These are phyloP conservation scores for Pestalotiopsis sp. DNA, from an alignment of 2,329 filamentous ascomycete genomes.

Conservation along the genomic window DNA sequence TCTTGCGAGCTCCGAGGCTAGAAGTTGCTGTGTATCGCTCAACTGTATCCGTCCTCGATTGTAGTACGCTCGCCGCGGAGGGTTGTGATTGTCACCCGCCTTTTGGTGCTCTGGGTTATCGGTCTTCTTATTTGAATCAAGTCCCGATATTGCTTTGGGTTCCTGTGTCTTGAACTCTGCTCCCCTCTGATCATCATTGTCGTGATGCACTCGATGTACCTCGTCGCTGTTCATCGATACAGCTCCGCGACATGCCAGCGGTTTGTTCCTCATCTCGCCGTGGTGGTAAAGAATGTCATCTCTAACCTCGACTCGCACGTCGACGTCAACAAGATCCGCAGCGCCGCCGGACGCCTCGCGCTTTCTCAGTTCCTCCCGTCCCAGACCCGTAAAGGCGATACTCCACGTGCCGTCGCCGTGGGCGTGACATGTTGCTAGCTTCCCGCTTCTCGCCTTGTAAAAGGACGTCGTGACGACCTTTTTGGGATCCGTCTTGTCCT, in stretches of 20 bases:
- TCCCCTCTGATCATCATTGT: not conserved
- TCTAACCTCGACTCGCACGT: not conserved
- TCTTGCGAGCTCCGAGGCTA: constrained; percentile 1
- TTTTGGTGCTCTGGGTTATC: not conserved
- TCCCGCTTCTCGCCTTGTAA: not conserved
- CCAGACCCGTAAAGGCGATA: constrained; percentile 2
- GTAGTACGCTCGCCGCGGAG: not conserved
- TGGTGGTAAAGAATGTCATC: not conserved
- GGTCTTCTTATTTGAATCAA: not conserved
- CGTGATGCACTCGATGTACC: not conserved
- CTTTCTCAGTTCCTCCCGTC: constrained; percentile 2
- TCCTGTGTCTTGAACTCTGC: not conserved
- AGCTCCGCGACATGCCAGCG: not conserved
- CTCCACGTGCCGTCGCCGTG: constrained; percentile 14
- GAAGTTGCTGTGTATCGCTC: not conserved
- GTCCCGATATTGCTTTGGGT: not conserved
- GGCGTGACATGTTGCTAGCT: constrained; percentile 11
- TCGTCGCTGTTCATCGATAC: constrained; percentile 7
- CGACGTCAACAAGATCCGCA: not conserved
- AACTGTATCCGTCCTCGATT: not conserved
- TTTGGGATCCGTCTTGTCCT: constrained; percentile 12
- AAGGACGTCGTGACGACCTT: constrained; percentile 12
- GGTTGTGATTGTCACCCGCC: not conserved
- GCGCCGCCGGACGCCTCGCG: not conserved
- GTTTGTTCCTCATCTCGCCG: constrained; percentile 8